Conservation (phyloP, 202 grass and related monocot species). For the Panicum virgatum region DNA sequence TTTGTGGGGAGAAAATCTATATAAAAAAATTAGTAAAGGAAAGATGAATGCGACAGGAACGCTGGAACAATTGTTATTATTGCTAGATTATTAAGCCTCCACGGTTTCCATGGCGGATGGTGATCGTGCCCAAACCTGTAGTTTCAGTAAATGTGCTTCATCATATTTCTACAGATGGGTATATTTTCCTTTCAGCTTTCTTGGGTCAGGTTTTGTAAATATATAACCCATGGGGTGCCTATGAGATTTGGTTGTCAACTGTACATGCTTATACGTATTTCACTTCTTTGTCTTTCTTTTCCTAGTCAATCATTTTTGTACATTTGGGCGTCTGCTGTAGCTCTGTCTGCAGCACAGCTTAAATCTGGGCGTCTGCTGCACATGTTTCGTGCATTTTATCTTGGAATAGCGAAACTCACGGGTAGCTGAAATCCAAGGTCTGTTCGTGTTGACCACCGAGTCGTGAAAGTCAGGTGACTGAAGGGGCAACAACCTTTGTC, state of each 20-base stretch:
- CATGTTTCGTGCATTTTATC: constrained; percentile 14
- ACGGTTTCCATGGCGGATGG: not conserved
- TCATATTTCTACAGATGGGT: not conserved
- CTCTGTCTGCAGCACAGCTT: not conserved
- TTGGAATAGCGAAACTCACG: constrained; percentile 36
- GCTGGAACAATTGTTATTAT: constrained; percentile 15
- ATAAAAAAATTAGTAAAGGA: not conserved
- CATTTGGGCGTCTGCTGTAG: too few relatives aligned
- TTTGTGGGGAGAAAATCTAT: constrained; percentile 1
- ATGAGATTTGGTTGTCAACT: not conserved
- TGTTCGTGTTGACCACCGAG: not conserved
- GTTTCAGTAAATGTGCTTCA: not conserved
- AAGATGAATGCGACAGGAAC: not conserved
- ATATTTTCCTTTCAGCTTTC: not conserved
- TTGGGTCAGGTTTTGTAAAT: not conserved
- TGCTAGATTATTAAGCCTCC: constrained; percentile 7
- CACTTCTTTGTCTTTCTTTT: too few relatives aligned
- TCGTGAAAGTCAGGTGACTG: not conserved
- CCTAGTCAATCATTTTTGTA: not conserved
- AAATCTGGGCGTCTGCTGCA: not conserved
- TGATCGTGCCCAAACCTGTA: not conserved
- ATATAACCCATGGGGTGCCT: not conserved
- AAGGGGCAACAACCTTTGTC: not conserved
- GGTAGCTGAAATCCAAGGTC: constrained; percentile 25
- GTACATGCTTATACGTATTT: not conserved